Evolutionary conservation across 257 asterid species (phyloP).

Genomic region (Fraxinus cuspidata): DNA sequence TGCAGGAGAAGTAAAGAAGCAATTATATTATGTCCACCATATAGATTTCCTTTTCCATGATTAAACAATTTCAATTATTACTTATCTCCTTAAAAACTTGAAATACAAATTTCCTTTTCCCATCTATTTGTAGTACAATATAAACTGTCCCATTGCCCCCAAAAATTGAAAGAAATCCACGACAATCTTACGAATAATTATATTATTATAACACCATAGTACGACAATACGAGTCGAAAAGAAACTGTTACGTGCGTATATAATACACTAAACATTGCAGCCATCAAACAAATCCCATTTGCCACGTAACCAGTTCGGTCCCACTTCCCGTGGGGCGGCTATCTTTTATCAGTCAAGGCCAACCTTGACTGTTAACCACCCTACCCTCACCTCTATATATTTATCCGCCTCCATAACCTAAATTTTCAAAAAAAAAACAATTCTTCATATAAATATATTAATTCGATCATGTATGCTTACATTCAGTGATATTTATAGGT

Average conservation of each 20-base stretch:
- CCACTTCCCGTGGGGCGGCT: conserved; percentile 12
- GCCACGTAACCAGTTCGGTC: conserved; percentile 10
- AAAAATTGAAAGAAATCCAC: too few relatives aligned
- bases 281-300: not conserved
- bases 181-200: not conserved
- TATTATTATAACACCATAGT: too few relatives aligned
- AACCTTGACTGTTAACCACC: not conserved
- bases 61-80: not conserved
- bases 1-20: too few relatives aligned
- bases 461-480: not conserved
- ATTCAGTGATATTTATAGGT: not conserved
- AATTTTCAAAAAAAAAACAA: not conserved
- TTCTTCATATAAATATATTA: too few relatives aligned
- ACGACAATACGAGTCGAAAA: not conserved
- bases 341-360: not conserved
- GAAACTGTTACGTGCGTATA: not conserved
- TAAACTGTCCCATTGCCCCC: not conserved
- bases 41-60: not conserved
- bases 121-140: not conserved
- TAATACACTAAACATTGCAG: not conserved
- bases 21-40: too few relatives aligned
- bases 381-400: not conserved
- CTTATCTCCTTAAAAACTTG: not conserved
- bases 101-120: not conserved
- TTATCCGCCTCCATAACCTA: not conserved